Evolutionary conservation across 1,284 basidiomycete genomes (phyloP).

Genomic region (Heterobasidion annosum): DNA sequence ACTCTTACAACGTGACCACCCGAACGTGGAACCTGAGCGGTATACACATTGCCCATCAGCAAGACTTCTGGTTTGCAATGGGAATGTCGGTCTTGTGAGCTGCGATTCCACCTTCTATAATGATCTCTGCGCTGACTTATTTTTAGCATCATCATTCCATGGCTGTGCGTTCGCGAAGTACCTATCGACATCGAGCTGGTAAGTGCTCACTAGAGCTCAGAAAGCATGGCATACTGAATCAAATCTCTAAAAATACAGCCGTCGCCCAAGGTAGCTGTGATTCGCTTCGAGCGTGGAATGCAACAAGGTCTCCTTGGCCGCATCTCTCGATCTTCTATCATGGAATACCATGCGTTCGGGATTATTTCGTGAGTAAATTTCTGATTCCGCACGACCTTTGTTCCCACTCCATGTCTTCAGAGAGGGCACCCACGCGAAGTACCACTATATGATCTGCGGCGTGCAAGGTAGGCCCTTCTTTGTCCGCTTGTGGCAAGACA

Average conservation of each 20-base stretch:
- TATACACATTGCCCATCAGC: slow-evolving; percentile 47
- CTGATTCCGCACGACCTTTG: not conserved
- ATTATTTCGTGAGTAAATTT: slow-evolving; percentile 37
- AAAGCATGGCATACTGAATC: not conserved
- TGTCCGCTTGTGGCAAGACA: not conserved
- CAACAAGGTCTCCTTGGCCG: slow-evolving; percentile 53
- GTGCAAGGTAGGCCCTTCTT: slow-evolving; percentile 44
- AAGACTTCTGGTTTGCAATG: slow-evolving; percentile 68
- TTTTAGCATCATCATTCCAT: slow-evolving; percentile 57
- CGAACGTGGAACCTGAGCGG: slow-evolving; percentile 48
- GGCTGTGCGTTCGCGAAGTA: slow-evolving; percentile 68
- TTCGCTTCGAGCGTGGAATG: slow-evolving; percentile 56
- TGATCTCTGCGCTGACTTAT: not conserved
- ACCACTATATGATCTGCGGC: slow-evolving; percentile 72
- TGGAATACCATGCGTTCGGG: slow-evolving; percentile 59
- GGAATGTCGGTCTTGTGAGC: slow-evolving; percentile 67
- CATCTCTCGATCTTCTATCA: slow-evolving; percentile 43
- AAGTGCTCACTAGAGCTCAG: slow-evolving; percentile 16
- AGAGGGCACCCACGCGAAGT: slow-evolving; percentile 58
- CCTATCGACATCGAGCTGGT: slow-evolving; percentile 69
- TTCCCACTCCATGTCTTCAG: slow-evolving; percentile 23
- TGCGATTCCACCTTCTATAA: not conserved
- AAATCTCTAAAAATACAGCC: slow-evolving; percentile 25
- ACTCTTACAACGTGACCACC: slow-evolving; percentile 45
- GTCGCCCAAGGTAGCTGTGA: slow-evolving; percentile 48